Evolutionary conservation across 768 basidiomycete species (phyloP).

Genomic region (Phanerochaete carnosa): DNA sequence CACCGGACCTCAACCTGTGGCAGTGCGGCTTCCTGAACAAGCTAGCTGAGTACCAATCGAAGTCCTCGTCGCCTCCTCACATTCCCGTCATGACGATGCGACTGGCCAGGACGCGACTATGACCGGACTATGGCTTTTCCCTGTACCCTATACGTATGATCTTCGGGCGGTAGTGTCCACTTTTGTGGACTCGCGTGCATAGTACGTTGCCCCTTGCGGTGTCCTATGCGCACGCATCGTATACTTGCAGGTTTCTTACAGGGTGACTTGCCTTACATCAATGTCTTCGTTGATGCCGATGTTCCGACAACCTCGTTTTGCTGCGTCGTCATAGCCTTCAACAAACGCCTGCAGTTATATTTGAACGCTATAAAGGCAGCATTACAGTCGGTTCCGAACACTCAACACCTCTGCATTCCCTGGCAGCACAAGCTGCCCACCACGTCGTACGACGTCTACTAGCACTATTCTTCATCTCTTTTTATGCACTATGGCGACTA

Average conservation of each 20-base stretch:
- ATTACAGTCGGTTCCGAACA: background rate
- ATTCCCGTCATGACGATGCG: background rate
- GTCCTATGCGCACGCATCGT: background rate
- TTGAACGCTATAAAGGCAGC: background rate
- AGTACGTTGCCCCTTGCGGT: conserved; percentile 4
- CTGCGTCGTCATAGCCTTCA: background rate
- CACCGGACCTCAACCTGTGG: conserved; percentile 2
- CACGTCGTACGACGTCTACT: background rate
- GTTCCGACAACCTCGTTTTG: background rate
- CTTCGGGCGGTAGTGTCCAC: conserved; percentile 1
- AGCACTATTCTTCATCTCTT: background rate
- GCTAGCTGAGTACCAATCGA: background rate
- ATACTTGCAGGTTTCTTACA: background rate
- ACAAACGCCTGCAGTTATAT: background rate
- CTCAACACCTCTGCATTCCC: background rate
- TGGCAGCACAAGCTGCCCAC: background rate
- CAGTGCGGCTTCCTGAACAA: background rate
- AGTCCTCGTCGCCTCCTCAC: background rate
- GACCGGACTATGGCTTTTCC: background rate
- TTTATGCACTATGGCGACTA: conserved; percentile 35
- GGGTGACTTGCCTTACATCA: background rate
- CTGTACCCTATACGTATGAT: background rate
- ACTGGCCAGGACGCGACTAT: background rate
- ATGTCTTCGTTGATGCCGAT: background rate
- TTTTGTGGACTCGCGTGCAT: conserved; percentile 4